Base-by-base conservation (phyloP, 148 eudicot genomes). In the Amaranthus cruentus region DNA sequence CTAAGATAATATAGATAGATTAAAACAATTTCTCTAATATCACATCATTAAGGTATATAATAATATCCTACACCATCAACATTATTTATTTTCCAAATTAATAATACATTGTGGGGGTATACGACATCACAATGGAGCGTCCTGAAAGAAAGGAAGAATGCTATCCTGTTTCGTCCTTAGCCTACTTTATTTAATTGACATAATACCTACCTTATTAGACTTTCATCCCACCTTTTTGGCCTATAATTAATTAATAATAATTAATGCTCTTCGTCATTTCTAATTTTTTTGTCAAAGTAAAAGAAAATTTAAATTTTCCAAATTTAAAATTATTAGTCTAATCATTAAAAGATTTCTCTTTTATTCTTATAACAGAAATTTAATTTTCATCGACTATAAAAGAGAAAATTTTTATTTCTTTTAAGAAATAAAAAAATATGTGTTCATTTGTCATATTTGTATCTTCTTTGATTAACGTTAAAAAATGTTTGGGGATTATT, bases 131-230 rank as follows among this genome's bases (percentile, higher is more conserved):
- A 21, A 67, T 8, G 70, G 44, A 67, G 70, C 70, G 56, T 67
- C 51, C 9, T 67, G 66, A 67, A 13, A 62, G 43, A 55, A 43
- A 62, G 44, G 8, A 13, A 62, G 44, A 11, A 13, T n/a, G 52
- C 66, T 49, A 52, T 56, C 47, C 71, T 15, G 14, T 28, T 59
- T 43, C 47, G 13, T n/a, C 50, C 28, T 50, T 76, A 66, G 66
- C 54, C 67, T 46, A 73, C 54, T 53, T 73, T 78, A 57, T 68
- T 78, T 73, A 74, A 46, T 70, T 71, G 82, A 80, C 82, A 75
- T 75, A 65, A 51, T 64, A 70, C 79, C 79, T 78, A 75, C 82
- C 75, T 63, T 64, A 63, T 58, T 75, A 65, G 79, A 80, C 82
- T 80, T 80, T 75, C 69, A 71, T 70, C 51, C 79, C 76, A 70